Evolutionary conservation across 108 stramenopile genomes (phyloP).

Genomic region (Pinguiococcus pyrenoidosus): DNA sequence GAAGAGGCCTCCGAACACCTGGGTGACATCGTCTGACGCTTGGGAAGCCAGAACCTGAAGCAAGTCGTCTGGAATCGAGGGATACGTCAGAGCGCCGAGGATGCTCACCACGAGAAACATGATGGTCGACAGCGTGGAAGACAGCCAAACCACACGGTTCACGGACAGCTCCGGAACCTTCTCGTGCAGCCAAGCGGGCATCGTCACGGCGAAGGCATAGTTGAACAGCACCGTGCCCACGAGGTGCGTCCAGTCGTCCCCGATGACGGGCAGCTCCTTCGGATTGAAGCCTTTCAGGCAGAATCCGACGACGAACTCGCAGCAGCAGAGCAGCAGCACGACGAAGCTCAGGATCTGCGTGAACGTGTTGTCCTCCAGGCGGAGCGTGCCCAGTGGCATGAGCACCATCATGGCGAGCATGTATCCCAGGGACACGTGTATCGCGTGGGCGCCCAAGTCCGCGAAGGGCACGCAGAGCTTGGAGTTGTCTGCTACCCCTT

Average conservation of each 20-base stretch:
- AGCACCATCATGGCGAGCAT: no score
- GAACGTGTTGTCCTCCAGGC: no score
- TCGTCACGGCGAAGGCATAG: constrained; percentile 43
- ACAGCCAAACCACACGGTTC: constrained; percentile 3
- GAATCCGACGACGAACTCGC: no score
- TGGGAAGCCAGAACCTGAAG: not conserved
- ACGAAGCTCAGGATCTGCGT: no score
- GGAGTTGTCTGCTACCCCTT: no score
- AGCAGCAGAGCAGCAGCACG: no score
- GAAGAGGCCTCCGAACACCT: constrained; percentile 22
- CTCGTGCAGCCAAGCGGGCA: constrained; percentile 63
- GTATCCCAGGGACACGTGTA: no score
- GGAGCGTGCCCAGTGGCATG: no score
- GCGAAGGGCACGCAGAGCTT: no score
- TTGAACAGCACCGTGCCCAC: constrained; percentile 7
- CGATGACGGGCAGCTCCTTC: not conserved
- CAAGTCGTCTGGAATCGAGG: constrained; percentile 20
- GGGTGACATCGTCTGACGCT: constrained; percentile 4
- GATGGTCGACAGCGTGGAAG: constrained; percentile 17
- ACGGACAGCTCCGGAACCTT: constrained; percentile 38
- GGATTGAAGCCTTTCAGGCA: no score
- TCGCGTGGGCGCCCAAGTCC: no score
- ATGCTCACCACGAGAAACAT: constrained; percentile 47
- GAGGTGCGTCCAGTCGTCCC: not conserved
- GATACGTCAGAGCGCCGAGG: constrained; percentile 48